phyloP scores from a whole-genome alignment of 2,329 filamentous ascomycete species.

The Microascus cirrosus region DNA sequence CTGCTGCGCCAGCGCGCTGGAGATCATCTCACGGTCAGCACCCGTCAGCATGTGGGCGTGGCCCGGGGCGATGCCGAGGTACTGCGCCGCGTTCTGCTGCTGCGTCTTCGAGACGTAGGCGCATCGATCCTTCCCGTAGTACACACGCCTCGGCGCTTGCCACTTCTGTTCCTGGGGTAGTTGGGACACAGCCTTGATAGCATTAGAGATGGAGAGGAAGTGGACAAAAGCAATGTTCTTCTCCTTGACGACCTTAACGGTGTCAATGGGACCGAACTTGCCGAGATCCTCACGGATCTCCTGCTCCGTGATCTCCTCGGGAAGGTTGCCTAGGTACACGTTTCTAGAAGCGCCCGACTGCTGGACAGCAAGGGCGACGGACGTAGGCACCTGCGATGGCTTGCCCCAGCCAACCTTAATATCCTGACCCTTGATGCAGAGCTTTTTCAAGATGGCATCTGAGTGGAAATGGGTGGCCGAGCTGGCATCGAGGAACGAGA shows the following conservation, averaged over 20 bases:
- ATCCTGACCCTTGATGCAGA: conserved; percentile 96
- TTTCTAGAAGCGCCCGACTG: conserved; percentile 95
- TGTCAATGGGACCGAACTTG: conserved; percentile 95
- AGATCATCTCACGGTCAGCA: conserved; percentile 92
- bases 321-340: conserved; percentile 88
- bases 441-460: conserved; percentile 98
- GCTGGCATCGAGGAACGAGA: conserved; percentile 95
- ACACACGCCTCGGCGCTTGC: conserved; percentile 90
- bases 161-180: conserved; percentile 94
- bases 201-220: conserved; percentile 93
- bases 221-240: conserved; percentile 98
- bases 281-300: conserved; percentile 89
- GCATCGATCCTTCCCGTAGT: conserved; percentile 97
- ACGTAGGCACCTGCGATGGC: conserved; percentile 93
- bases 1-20: conserved; percentile 90
- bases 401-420: conserved; percentile 99
- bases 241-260: conserved; percentile 93
- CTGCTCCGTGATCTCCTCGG: conserved; percentile 82
- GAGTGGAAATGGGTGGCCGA: conserved; percentile 99
- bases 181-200: conserved; percentile 95
- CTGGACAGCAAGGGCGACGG: conserved; percentile 92
- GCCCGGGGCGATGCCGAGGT: conserved; percentile 90
- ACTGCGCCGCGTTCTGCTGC: conserved; percentile 97
- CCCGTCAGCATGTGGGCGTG: conserved; percentile 95
- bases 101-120: conserved; percentile 99